Evolutionary conservation across 2,329 filamentous ascomycete species (phyloP).

Genomic region (Scolecobasidium constrictum): DNA sequence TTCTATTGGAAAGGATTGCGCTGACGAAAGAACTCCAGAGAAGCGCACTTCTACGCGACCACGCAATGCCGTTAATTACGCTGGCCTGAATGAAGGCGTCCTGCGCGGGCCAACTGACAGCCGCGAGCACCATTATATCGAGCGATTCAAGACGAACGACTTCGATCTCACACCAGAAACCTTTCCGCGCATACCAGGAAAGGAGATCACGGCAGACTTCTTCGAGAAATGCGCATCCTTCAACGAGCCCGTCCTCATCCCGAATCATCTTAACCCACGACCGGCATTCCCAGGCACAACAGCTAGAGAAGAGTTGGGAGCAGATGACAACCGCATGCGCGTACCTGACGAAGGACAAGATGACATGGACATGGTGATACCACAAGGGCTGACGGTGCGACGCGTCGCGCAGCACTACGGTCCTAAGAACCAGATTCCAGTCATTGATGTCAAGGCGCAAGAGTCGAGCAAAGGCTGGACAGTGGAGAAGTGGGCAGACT

Average conservation of each 20-base stretch:
- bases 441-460: constrained; percentile 61
- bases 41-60: constrained; percentile 50
- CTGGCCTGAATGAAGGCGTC: constrained; percentile 54
- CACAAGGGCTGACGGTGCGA: constrained; percentile 50
- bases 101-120: constrained; percentile 55
- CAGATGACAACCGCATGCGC: constrained; percentile 37
- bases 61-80: constrained; percentile 57
- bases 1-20: constrained; percentile 5
- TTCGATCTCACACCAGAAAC: constrained; percentile 44
- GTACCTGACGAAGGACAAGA: constrained; percentile 52
- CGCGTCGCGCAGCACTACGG: constrained; percentile 54
- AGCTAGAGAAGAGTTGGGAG: constrained; percentile 15
- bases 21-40: not conserved
- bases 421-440: constrained; percentile 49
- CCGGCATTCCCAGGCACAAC: constrained; percentile 23
- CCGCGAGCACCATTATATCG: constrained; percentile 56
- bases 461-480: constrained; percentile 55
- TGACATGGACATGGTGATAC: constrained; percentile 57
- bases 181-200: constrained; percentile 53
- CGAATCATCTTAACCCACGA: constrained; percentile 48
- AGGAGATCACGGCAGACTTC: constrained; percentile 51
- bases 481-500: constrained; percentile 55
- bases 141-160: constrained; percentile 54
- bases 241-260: constrained; percentile 56
- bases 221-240: constrained; percentile 53